Base-by-base conservation (phyloP, 768 basidiomycete genomes). In the Tephrocybe sp. region DNA sequence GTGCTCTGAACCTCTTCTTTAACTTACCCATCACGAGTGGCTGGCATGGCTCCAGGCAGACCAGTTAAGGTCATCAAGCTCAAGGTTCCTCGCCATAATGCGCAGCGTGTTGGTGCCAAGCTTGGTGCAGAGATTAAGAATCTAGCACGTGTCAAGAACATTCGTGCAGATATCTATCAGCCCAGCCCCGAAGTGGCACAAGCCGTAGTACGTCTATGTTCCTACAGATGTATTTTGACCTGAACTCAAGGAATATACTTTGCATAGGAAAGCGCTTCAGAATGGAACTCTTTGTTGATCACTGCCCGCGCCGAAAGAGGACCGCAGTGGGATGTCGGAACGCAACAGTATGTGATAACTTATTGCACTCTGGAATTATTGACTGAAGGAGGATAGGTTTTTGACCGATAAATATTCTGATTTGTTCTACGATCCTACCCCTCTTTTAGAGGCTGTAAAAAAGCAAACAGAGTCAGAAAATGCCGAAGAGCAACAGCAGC, bases 311-410 rank as follows among this genome's bases (percentile, higher is more conserved):
- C 89, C 7, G 83, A 87, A 51, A 75, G 90, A 52, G 90, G 90
- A 0, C 90, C 90, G 3, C 89, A 91, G 59, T 92, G 89, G 89
- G 90, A 92, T 63, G 74, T 91, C 31, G 87, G 87, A 15, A 90
- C 90, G 12, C 89, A 92, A 64, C 84, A 87, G 90, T 92, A 57
- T 57, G 87, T 76, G n/a, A 39, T 40, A 51, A 24, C 9, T 19
- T 13, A 24, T 19, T 49, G 35, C 13, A 41, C 9, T 4, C 9
- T 36, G 15, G 12, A 21, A 18, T 50, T 24, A 25, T 27, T 19
- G 36, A 35, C 18, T 8, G 16, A 25, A 21, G 15, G 9, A 42
- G 24, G 22, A 28, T 51, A 92, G 89, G 57, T 92, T 89, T 62
- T 74, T 83, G n/a, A 84, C 89, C 2, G 89, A 92, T 59, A 71